phyloP scores from a whole-genome alignment of 2,329 filamentous ascomycete species.

The Myotisia sp. region DNA sequence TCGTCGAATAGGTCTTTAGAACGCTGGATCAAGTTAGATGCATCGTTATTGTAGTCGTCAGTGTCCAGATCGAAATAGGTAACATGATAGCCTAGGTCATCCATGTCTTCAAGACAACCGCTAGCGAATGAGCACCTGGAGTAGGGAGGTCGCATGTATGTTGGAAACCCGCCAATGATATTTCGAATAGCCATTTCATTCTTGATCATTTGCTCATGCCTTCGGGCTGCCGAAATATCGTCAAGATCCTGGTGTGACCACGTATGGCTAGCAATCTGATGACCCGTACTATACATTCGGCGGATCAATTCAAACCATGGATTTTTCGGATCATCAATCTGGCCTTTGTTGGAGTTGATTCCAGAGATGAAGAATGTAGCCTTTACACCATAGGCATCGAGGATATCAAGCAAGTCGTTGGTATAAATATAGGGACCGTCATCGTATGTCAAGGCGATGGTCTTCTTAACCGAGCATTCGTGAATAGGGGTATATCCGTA shows the following conservation, averaged over 20 bases:
- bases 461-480: slow-evolving; percentile 36
- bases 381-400: slow-evolving; percentile 45
- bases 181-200: slow-evolving; percentile 35
- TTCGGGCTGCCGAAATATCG: slow-evolving; percentile 24
- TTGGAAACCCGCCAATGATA: slow-evolving; percentile 37
- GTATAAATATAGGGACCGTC: slow-evolving; percentile 53
- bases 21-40: slow-evolving; percentile 22
- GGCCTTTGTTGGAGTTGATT: slow-evolving; percentile 33
- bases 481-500: slow-evolving; percentile 25
- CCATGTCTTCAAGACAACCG: slow-evolving; percentile 31
- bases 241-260: slow-evolving; percentile 38
- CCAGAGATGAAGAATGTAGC: slow-evolving; percentile 54
- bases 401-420: slow-evolving; percentile 45
- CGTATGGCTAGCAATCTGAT: slow-evolving; percentile 40
- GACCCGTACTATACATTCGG: slow-evolving; percentile 32
- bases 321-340: slow-evolving; percentile 28
- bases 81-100: slow-evolving; percentile 36
- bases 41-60: slow-evolving; percentile 31
- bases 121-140: slow-evolving; percentile 25
- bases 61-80: slow-evolving; percentile 36
- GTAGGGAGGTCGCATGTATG: slow-evolving; percentile 42
- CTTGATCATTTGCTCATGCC: slow-evolving; percentile 31
- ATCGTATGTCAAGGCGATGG: slow-evolving; percentile 53
- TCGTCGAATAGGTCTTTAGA: slow-evolving; percentile 30
- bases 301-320: slow-evolving; percentile 28